phyloP scores from a whole-genome alignment of 352 stramenopile genomes.

The Phytophthora pini region DNA sequence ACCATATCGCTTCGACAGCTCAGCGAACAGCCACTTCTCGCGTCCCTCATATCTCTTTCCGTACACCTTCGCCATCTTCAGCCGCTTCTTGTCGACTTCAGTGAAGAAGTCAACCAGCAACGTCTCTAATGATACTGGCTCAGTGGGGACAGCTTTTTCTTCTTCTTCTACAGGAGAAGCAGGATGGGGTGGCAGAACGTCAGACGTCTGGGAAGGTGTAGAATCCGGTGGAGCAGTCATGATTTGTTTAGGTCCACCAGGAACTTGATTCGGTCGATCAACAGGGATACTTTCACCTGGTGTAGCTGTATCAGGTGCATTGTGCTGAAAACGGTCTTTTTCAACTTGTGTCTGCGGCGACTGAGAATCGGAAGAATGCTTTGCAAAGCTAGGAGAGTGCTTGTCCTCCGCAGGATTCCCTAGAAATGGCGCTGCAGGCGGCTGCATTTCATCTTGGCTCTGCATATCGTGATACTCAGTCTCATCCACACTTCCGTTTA shows the following conservation, averaged over 20 bases:
- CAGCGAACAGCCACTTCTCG: constrained; percentile 71
- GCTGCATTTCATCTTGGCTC: constrained; percentile 12
- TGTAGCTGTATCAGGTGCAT: neutral
- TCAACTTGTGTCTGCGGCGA: neutral
- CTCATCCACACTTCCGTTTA: neutral
- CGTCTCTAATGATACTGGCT: constrained; percentile 51
- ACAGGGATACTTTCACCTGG: neutral
- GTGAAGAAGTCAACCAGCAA: constrained; percentile 73
- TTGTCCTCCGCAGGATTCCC: neutral
- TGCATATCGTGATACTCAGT: constrained; percentile 6
- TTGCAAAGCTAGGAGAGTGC: neutral
- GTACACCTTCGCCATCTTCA: constrained; percentile 74
- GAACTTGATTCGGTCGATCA: neutral
- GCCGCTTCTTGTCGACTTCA: constrained; percentile 59
- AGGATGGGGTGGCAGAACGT: neutral
- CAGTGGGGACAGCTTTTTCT: neutral
- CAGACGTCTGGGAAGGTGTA: neutral
- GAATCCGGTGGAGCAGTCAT: neutral
- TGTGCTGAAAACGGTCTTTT: neutral
- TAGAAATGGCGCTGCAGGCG: neutral
- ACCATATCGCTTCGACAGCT: constrained; percentile 72
- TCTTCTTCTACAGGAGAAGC: constrained; percentile 6
- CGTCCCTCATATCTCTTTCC: constrained; percentile 68
- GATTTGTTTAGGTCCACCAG: neutral
- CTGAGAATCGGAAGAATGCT: neutral